Evolutionary conservation across 768 basidiomycete genomes (phyloP).

Genomic region (Calocybe indica): DNA sequence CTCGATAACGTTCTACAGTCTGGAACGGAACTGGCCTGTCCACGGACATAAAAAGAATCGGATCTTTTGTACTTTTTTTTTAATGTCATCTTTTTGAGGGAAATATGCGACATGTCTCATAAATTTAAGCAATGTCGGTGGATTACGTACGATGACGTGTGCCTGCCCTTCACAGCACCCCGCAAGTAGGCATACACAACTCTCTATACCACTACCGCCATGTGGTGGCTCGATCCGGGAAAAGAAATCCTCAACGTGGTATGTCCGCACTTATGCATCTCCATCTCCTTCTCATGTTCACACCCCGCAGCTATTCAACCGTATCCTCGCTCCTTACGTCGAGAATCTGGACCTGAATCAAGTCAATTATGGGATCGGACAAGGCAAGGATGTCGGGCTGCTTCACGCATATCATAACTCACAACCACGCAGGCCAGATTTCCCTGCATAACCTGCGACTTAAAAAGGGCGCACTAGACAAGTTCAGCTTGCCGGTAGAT

Average conservation of each 20-base stretch:
- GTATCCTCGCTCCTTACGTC: slow-evolving; percentile 90
- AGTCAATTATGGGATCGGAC: slow-evolving; percentile 88
- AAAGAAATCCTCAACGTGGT: slow-evolving; percentile 82
- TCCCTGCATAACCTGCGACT: slow-evolving; percentile 77
- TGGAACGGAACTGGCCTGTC: too few species aligned
- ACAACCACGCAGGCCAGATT: slow-evolving; percentile 50
- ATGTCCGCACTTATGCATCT: slow-evolving; percentile 18
- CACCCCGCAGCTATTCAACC: slow-evolving; percentile 64
- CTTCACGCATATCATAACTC: slow-evolving; percentile 1
- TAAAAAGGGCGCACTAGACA: slow-evolving; percentile 91
- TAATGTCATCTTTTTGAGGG: too few species aligned
- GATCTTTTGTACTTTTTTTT: too few species aligned
- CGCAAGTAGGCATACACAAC: too few species aligned
- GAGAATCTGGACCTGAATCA: slow-evolving; percentile 94
- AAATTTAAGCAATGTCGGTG: too few species aligned
- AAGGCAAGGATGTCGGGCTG: slow-evolving; percentile 41
- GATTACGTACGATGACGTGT: too few species aligned
- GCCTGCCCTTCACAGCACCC: too few species aligned
- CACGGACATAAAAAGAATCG: too few species aligned
- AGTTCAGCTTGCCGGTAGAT: slow-evolving; percentile 92
- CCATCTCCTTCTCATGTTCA: neutral
- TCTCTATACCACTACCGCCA: slow-evolving; percentile 16
- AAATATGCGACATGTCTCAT: too few species aligned
- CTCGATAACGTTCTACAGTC: too few species aligned
- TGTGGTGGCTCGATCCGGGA: slow-evolving; percentile 89